Evolutionary conservation across 371 early-diverging fungal genomes (phyloP), one percentile per base, ranked within the genome.

Genomic region (Mucor lusitanicus): DNA sequence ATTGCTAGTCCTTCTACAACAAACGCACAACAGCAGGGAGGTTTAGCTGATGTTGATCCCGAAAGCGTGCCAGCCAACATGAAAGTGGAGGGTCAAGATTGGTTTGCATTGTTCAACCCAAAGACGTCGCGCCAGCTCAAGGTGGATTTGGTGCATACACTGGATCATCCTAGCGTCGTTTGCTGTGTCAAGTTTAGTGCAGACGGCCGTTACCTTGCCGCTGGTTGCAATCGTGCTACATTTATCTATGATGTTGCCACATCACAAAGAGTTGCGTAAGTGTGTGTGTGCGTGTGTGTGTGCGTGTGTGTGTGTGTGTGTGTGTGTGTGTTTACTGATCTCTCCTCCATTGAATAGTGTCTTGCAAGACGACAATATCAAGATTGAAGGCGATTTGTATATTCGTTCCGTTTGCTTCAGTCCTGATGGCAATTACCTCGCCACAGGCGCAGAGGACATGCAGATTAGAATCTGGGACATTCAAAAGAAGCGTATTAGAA

Each of bases 361-460:
- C 21, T 82, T 97, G 42, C 85, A 87, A 21, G 96, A 96, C 72
- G 92, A 93, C 48, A 84, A 74, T 27, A 90, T 87, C 7, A 85
- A 88, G 59, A 88, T 87, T 64, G 90, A 92, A 63, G 79, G 80
- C 7, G 98, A 97, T 79, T 78, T 96, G 40, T 99, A 99, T 70
- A 95, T 99, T 73, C 92, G 99, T 23, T 92, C 96, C 6, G 97
- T 99, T 30, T 95, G 95, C 77, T 99, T 99, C 72, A 96, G 96
- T 69, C 97, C 97, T 17, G 98, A 98, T 75, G 93, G 94, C 63
- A 89, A 87, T 57, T 92, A 79, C 67, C 85, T 99, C 33, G 99
- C 98, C 12, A 97, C 99, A 3, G 99, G 99, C 39, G 98, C 97
- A 6, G 98, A 99, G 74, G 99, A 99, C 74, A 95, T 90, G 73